phyloP scores from a whole-genome alignment of 2,329 filamentous ascomycete genomes.

The Pyricularia sp. region DNA sequence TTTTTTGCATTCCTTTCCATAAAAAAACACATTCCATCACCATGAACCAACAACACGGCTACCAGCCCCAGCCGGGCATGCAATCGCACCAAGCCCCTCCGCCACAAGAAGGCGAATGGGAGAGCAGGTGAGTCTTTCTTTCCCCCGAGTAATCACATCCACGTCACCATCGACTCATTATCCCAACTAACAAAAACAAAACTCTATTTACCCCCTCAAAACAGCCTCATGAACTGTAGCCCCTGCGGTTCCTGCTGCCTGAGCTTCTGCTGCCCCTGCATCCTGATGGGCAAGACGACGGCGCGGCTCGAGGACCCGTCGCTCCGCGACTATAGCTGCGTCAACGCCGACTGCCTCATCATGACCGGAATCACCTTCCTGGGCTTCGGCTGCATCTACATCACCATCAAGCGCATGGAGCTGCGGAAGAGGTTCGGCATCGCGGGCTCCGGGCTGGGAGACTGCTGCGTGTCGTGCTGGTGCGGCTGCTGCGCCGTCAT shows the following conservation, averaged over 20 bases:
- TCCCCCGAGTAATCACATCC: background rate
- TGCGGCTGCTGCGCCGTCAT: constrained; percentile 47
- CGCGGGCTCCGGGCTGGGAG: constrained; percentile 33
- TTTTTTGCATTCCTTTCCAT: background rate
- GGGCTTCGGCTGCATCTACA: constrained; percentile 21
- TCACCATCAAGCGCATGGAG: constrained; percentile 43
- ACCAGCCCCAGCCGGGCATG: constrained; percentile 4
- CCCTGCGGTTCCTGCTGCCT: constrained; percentile 29
- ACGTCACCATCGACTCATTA: background rate
- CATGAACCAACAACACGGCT: constrained; percentile 1
- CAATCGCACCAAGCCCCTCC: background rate
- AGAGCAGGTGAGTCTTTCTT: constrained; percentile 12
- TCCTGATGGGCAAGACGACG: constrained; percentile 35
- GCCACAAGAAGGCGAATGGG: constrained; percentile 21
- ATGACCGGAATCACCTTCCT: constrained; percentile 26
- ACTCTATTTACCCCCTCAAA: background rate
- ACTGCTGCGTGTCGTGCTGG: constrained; percentile 44
- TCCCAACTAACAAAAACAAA: background rate
- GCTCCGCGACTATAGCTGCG: constrained; percentile 25
- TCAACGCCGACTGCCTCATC: constrained; percentile 33
- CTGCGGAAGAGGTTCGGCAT: constrained; percentile 45
- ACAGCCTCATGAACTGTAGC: constrained; percentile 27
- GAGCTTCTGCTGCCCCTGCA: constrained; percentile 30
- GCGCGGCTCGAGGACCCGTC: constrained; percentile 34
- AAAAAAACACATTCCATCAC: background rate